These are phyloP conservation scores for Russula sp. DNA, from an alignment of 768 basidiomycete species.

Conservation along the genomic window DNA sequence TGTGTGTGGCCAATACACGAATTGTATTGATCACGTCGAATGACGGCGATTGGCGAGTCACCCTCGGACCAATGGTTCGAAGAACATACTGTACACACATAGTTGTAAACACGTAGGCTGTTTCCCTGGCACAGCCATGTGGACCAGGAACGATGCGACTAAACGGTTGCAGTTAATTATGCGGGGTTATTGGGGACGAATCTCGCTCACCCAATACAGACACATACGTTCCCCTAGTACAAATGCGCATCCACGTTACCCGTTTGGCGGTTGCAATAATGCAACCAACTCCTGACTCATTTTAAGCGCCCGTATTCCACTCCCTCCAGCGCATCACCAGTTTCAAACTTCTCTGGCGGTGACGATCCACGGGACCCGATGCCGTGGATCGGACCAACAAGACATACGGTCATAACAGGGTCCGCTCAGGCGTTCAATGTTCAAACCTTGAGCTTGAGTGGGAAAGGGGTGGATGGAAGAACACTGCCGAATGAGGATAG, in stretches of 20 bases:
- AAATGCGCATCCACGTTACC: slow-evolving; percentile 11
- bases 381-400: neutral
- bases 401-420: neutral
- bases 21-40: slow-evolving; percentile 13
- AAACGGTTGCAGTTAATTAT: slow-evolving; percentile 3
- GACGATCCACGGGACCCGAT: neutral
- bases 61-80: slow-evolving; percentile 1
- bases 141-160: neutral
- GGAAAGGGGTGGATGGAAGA: neutral
- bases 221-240: slow-evolving; percentile 4
- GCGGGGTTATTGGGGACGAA: slow-evolving; percentile 3
- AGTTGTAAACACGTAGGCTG: slow-evolving; percentile 7
- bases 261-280: neutral
- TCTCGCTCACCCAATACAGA: neutral
- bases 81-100: slow-evolving; percentile 1
- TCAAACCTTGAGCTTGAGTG: neutral
- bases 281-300: neutral
- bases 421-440: neutral
- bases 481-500: neutral
- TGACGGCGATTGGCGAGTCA: slow-evolving; percentile 12
- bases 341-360: neutral
- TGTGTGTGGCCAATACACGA: slow-evolving; percentile 2
- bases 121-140: slow-evolving; percentile 4
- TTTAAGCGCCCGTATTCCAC: neutral
- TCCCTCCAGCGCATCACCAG: neutral